phyloP scores from a whole-genome alignment of 805 yeast genomes.

The Candida dajiaensis region DNA sequence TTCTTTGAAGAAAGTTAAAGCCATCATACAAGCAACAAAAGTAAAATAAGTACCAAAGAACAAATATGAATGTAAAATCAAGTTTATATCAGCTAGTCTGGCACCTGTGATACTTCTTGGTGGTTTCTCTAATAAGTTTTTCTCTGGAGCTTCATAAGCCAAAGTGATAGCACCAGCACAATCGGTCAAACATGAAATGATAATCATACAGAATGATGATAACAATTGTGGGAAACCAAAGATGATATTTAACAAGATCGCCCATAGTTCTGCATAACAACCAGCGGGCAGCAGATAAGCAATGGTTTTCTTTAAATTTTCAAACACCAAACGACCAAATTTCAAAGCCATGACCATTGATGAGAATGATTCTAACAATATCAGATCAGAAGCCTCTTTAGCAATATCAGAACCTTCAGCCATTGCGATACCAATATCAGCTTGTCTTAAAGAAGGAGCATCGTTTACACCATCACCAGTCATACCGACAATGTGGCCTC shows the following conservation, averaged over 20 bases:
- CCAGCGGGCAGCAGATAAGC: conserved; percentile 50
- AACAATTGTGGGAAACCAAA: conserved; percentile 45
- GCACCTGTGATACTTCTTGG: conserved; percentile 40
- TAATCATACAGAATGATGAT: conserved; percentile 44
- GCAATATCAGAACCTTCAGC: conserved; percentile 28
- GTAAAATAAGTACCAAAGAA: conserved; percentile 36
- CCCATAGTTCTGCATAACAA: conserved; percentile 44
- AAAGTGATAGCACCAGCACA: conserved; percentile 38
- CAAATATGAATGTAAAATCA: conserved; percentile 38
- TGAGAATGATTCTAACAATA: conserved; percentile 20
- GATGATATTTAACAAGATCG: conserved; percentile 39
- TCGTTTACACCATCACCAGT: conserved; percentile 92
- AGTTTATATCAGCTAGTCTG: conserved; percentile 32
- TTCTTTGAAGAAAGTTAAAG: conserved; percentile 33
- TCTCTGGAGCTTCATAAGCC: conserved; percentile 39
- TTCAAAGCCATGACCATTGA: conserved; percentile 34
- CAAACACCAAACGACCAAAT: conserved; percentile 42
- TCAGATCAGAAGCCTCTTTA: conserved; percentile 22
- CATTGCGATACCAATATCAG: conserved; percentile 81
- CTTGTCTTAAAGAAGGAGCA: conserved; percentile 80
- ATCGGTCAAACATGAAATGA: conserved; percentile 44
- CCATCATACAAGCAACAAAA: conserved; percentile 35
- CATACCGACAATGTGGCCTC: conserved; percentile 83
- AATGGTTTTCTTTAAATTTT: conserved; percentile 41
- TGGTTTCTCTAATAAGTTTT: conserved; percentile 33